A percentile compares a stretch with the other conserved stretches of the same genome.
Evolutionary conservation across 768 basidiomycete species (phyloP).

Genomic region (Naganishia friedmannii): DNA sequence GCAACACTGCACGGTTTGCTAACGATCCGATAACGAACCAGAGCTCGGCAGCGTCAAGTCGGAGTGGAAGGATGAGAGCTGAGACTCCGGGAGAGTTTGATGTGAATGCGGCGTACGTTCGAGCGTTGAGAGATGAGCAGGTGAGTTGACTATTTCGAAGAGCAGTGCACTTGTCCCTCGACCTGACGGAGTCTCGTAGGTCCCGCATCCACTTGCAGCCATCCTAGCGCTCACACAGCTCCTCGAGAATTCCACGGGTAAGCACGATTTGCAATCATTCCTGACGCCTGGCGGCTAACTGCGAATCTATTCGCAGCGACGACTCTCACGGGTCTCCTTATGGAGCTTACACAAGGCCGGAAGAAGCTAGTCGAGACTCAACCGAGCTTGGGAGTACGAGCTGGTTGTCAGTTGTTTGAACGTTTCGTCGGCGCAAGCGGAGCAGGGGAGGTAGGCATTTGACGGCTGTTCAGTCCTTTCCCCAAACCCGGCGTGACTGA

Average conservation of each 20-base stretch:
- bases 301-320: slow-evolving; percentile 34
- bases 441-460: slow-evolving; percentile 41
- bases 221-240: slow-evolving; percentile 79
- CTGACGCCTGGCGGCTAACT: slow-evolving; percentile 12
- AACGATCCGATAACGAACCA: neutral
- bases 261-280: slow-evolving; percentile 34
- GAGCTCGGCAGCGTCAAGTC: slow-evolving; percentile 7
- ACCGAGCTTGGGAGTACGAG: slow-evolving; percentile 48
- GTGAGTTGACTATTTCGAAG: slow-evolving; percentile 55
- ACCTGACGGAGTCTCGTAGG: slow-evolving; percentile 29
- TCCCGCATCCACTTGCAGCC: slow-evolving; percentile 70
- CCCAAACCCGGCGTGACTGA: no score
- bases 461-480: neutral
- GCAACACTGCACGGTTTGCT: slow-evolving; percentile 15
- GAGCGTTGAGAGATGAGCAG: slow-evolving; percentile 64
- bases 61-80: slow-evolving; percentile 3
- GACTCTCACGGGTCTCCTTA: slow-evolving; percentile 45
- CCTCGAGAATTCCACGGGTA: slow-evolving; percentile 74
- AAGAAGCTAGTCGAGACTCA: slow-evolving; percentile 57
- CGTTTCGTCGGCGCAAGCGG: slow-evolving; percentile 48
- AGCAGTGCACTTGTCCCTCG: neutral
- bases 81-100: slow-evolving; percentile 53
- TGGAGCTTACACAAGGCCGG: slow-evolving; percentile 81
- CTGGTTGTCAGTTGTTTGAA: slow-evolving; percentile 53
- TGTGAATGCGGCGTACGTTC: slow-evolving; percentile 60